phyloP scores from a whole-genome alignment of 1,139 yeast genomes.

The Pichia sp. region DNA sequence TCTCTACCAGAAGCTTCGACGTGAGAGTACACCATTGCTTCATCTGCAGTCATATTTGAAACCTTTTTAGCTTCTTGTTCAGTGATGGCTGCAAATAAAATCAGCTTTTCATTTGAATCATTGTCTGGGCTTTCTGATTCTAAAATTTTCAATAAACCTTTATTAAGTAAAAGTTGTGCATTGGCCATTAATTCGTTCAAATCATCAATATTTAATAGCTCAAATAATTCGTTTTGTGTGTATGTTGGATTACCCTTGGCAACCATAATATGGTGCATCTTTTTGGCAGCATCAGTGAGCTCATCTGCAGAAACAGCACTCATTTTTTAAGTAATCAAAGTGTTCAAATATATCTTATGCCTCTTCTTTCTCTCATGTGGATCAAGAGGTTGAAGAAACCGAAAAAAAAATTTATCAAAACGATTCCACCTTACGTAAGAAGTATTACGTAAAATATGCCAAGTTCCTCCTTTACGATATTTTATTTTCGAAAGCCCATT shows the following conservation, averaged over 20 bases:
- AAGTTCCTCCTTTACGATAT: no score
- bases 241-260: slow-evolving; percentile 39
- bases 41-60: slow-evolving; percentile 74
- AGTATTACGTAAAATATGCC: no score
- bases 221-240: slow-evolving; percentile 52
- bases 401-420: no score
- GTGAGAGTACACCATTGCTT: slow-evolving; percentile 82
- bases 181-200: slow-evolving; percentile 42
- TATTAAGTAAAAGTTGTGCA: slow-evolving; percentile 59
- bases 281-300: slow-evolving; percentile 35
- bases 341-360: not conserved
- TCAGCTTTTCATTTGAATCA: slow-evolving; percentile 39
- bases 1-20: slow-evolving; percentile 92
- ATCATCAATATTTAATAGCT: slow-evolving; percentile 26
- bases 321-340: not conserved
- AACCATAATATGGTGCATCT: slow-evolving; percentile 54
- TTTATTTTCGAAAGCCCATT: no score
- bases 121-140: slow-evolving; percentile 46
- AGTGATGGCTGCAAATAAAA: slow-evolving; percentile 69
- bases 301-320: slow-evolving; percentile 7
- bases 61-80: slow-evolving; percentile 62
- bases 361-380: no score
- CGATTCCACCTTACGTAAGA: no score
- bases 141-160: slow-evolving; percentile 55
- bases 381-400: no score